Evolutionary conservation across 768 basidiomycete genomes (phyloP).

Genomic region (Hygrophorus pudorinus): DNA sequence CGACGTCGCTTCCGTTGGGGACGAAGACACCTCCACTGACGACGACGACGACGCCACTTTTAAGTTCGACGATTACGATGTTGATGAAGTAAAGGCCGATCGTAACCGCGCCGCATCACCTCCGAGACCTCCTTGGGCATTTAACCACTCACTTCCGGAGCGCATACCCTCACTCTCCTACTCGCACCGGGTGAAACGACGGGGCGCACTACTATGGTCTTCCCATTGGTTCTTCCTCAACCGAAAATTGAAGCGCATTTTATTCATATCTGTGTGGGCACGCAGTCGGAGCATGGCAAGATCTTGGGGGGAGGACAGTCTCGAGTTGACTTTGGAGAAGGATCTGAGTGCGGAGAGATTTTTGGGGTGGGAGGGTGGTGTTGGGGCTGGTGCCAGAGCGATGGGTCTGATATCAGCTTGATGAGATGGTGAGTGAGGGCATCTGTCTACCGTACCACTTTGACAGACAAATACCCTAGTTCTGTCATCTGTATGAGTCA

Average conservation of each 20-base stretch:
- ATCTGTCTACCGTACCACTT: too few relatives aligned
- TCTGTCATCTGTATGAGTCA: too few relatives aligned
- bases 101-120: constrained; percentile 28
- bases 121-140: constrained; percentile 27
- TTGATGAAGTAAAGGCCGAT: constrained; percentile 43
- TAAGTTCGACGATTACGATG: constrained; percentile 74
- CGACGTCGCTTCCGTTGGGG: constrained; percentile 53
- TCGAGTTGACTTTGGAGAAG: constrained; percentile 27
- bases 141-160: constrained; percentile 27
- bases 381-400: constrained; percentile 75
- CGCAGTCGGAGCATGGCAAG: constrained; percentile 51
- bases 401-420: constrained; percentile 42
- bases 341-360: constrained; percentile 51
- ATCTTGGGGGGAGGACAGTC: constrained; percentile 42
- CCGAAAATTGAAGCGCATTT: constrained; percentile 81
- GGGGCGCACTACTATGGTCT: constrained; percentile 86
- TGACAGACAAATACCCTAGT: too few relatives aligned
- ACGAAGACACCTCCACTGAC: constrained; percentile 59
- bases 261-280: constrained; percentile 92
- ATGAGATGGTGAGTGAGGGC: neutral
- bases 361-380: constrained; percentile 68
- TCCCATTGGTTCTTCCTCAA: constrained; percentile 97
- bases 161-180: constrained; percentile 24
- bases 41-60: constrained; percentile 59
- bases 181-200: constrained; percentile 28